Evolutionary conservation across 768 basidiomycete genomes (phyloP), one percentile per base, ranked within the genome.

Genomic region (Amanita jacksonii): DNA sequence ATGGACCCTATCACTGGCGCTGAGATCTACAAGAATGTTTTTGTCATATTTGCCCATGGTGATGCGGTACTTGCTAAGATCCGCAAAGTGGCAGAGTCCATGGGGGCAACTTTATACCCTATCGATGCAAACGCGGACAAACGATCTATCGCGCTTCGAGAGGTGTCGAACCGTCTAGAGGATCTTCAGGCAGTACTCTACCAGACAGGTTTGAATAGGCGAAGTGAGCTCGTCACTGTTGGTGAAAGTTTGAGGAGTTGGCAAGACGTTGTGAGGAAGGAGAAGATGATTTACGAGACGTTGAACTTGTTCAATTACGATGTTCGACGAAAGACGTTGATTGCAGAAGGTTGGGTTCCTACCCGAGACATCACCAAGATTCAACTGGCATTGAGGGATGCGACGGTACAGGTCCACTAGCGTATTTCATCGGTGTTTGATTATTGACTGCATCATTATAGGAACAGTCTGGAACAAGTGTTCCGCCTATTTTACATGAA

Each of bases 1-100:
- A 72, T 90, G 46, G 90, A 98, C 58, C 85, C 92, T 10, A 73
- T 70, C 16, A 87, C 87, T 0, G 85, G 83, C 27, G 68, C 65
- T 15, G 87, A 93, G 66, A 86, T 85, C 16, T 79, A 86, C 68
- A 99, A 98, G 76, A 92, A 97, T 55, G 96, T 98, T 31, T 99
- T 99, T 69, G 94, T 99, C 66, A 98, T 99, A 58, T 99, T 99
- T 54, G 96, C 96, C 0, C 93, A 99, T 53, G 96, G 96, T 13
- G 82, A 88, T 30, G 81, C 85, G 15, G 70, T 98, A 16, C 78
- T 99, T 22, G 76, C 88, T 50, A 99, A 98, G 74, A 97, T 99
- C 57, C 87, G 93, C 59, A 97, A 92, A 62, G 87, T 99, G 43
- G 86, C 93, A 20, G 94, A 97, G 64, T 94, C 91, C n/a, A 97